Conservation (phyloP, 1,284 basidiomycete species). For the Cryptococcus sp. region DNA sequence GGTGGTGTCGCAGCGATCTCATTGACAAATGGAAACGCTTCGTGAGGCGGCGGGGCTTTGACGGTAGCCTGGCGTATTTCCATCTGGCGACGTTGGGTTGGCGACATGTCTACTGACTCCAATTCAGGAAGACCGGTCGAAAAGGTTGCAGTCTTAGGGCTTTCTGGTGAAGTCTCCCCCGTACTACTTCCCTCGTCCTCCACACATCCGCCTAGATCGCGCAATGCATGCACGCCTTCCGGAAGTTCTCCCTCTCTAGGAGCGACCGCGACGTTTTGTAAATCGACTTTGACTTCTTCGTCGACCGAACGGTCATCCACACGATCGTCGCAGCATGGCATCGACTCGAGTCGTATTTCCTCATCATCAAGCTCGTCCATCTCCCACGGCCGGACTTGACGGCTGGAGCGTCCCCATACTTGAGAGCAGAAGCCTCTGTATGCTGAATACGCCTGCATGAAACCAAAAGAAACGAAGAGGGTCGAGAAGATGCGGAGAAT, state of each 20-base stretch:
- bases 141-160: conserved; percentile 7
- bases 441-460: conserved; percentile 42
- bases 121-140: conserved; percentile 8
- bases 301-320: background rate
- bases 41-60: conserved; percentile 23
- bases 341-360: conserved; percentile 12
- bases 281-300: background rate
- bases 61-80: conserved; percentile 28
- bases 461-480: conserved; percentile 37
- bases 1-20: conserved; percentile 1
- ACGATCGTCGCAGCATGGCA: background rate
- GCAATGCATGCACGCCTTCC: background rate
- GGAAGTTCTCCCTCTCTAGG: background rate
- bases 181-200: background rate
- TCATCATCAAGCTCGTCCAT: conserved; percentile 34
- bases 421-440: conserved; percentile 42
- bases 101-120: conserved; percentile 17
- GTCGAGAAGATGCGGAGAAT: conserved; percentile 32
- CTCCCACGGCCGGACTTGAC: conserved; percentile 44
- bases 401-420: conserved; percentile 35
- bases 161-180: background rate
- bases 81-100: conserved; percentile 17
- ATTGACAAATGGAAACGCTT: conserved; percentile 32
- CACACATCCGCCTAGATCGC: background rate
- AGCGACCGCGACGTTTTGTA: background rate